Base-by-base conservation (phyloP, 306 rosid species). In the Prunus kanzakura region DNA sequence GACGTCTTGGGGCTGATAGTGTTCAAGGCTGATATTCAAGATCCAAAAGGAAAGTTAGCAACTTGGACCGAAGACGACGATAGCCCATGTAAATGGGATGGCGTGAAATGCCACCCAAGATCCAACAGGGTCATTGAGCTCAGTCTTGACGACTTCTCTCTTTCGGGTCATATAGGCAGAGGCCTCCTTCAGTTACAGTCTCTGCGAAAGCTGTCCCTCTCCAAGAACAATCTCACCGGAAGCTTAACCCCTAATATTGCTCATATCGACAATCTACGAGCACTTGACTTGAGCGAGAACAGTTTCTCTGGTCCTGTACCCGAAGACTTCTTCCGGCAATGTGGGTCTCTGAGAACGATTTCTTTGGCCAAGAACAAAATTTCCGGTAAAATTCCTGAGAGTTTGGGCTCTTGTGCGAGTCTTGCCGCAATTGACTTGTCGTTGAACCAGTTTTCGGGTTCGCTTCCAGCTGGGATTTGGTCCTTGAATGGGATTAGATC, bases 51-150 rank as follows among this genome's bases (percentile, higher is more conserved):
- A 52, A 91, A 86, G 81, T 81, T 96, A 0, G 61, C 66, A 1
- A 84, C 96, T 51, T 96, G 99, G 99, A 92, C 80, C 72, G 99
- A 96, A 87, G 99, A 91, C 63, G 98, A 92, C 41, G 92, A 91
- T 63, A 89, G 56, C 45, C 87, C 96, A 8, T 96, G 99, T 71
- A 82, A 76, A 6, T 96, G 99, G 99, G 85, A 61, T 51, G 99
- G 96, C 20, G 84, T 96, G 70, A 88, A 78, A 84, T 96, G 99
- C 82, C 89, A 83, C 86, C 89, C 99, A 73, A 92, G 98, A 96
- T 96, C 98, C 85, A 91, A 87, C 77, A 82, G 92, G 54, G 98
- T 90, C 67, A 78, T 84, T 1, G 99, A 96, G 88, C 84, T 96
- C 79, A 84, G 83, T 84, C 99, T 96, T 2, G 87, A 89, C 65